Base-by-base conservation (phyloP, 83 land plant genomes). In the Thuja plicata region DNA sequence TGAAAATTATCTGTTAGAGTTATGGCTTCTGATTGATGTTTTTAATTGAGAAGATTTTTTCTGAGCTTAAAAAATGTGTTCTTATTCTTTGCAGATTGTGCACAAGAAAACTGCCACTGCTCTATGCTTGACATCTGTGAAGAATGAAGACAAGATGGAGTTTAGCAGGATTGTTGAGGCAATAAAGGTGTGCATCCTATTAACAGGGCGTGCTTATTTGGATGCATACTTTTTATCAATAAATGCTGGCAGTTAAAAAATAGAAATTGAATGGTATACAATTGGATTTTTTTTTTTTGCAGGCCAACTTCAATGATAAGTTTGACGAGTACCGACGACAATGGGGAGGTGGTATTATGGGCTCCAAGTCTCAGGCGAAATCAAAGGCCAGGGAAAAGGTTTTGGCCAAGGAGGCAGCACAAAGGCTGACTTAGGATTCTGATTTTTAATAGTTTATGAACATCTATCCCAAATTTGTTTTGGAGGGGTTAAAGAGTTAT, bases 341-440 rank as follows among this genome's bases (percentile, higher is more conserved):
- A 85, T 96, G 97, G 96, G 96, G 95, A 79, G 97, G 97, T 86
- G 97, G 96, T 13, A 91, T 96, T 85, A 94, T 96, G 97, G 97
- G 97, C 52, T 92, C 93, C 60, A 94, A 96, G 89, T 96, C 97
- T 15, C 97, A 95, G 91, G 97, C 97, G 17, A 94, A 92, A 89
- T 90, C 96, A 19, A 94, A 93, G 89, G 95, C 95, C 8, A 94
- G 87, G 85, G 96, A 94, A 76, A 91, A 78, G 83, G 82, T 96
- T 15, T 62, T 94, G 84, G 97, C 97, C 88, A 95, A 94, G 91
- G 96, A 95, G 81, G 96, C 94, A 74, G 96, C 96, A 2, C 96
- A 95, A 88, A 93, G 97, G 85, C 91, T 94, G 90, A 66, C 87
- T 17, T 93, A 89, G 87, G 86, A 24, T 74, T 74, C 16, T 74